phyloP scores from a whole-genome alignment of 2,329 filamentous ascomycete genomes.

The Penicillium sp. region DNA sequence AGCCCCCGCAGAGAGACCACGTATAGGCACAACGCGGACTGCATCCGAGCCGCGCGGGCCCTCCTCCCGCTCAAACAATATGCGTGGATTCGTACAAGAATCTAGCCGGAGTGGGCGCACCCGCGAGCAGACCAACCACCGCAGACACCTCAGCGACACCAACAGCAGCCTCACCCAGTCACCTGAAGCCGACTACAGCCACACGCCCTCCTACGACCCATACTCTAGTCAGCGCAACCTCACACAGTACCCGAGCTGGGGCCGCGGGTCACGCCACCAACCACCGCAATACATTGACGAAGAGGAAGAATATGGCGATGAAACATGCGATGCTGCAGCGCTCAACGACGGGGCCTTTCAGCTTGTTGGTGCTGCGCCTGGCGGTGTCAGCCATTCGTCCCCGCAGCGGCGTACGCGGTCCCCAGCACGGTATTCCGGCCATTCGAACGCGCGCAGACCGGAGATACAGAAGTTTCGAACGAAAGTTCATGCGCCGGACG shows the following conservation, averaged over 20 bases:
- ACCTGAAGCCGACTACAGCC: conserved; percentile 30
- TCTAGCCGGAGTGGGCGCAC: conserved; percentile 29
- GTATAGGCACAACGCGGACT: conserved; percentile 48
- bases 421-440: conserved; percentile 27
- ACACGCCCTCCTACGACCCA: conserved; percentile 58
- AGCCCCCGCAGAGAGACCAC: conserved; percentile 35
- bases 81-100: conserved; percentile 28
- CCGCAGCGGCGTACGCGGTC: conserved; percentile 32
- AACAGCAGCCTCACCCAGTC: conserved; percentile 8
- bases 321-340: conserved; percentile 64
- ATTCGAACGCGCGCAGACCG: conserved; percentile 44
- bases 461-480: conserved; percentile 77
- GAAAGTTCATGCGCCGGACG: conserved; percentile 81
- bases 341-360: conserved; percentile 78
- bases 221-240: conserved; percentile 57
- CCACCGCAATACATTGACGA: conserved; percentile 70
- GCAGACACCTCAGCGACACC: conserved; percentile 33
- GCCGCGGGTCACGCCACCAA: conserved; percentile 32
- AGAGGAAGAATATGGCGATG: conserved; percentile 70
- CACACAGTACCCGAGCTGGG: conserved; percentile 41
- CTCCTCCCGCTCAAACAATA: conserved; percentile 31
- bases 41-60: conserved; percentile 52
- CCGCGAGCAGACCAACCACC: conserved; percentile 31
- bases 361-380: conserved; percentile 58
- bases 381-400: conserved; percentile 27